phyloP scores from a whole-genome alignment of 768 basidiomycete species.

The Boletus sensibilis region DNA sequence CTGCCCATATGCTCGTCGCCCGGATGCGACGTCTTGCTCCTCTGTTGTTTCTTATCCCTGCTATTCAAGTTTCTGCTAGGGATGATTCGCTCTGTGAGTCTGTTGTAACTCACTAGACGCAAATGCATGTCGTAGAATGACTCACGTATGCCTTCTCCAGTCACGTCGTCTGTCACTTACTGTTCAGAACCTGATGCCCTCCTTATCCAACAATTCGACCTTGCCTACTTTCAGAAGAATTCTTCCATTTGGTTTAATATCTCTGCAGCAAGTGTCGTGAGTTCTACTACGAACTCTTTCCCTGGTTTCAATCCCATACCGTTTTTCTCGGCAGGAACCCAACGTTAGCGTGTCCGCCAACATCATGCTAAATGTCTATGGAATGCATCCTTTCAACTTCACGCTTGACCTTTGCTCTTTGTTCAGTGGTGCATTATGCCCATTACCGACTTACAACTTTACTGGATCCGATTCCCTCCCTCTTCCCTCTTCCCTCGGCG shows the following conservation, averaged over 20 bases:
- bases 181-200: slow-evolving; percentile 78
- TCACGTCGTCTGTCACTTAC: slow-evolving; percentile 87
- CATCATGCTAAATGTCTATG: slow-evolving; percentile 85
- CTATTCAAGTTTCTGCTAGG: slow-evolving; percentile 43
- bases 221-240: slow-evolving; percentile 68
- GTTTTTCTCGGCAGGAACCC: slow-evolving; percentile 46
- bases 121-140: not conserved
- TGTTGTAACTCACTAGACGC: not conserved
- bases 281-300: slow-evolving; percentile 32
- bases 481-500: slow-evolving; percentile 57
- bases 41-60: slow-evolving; percentile 41
- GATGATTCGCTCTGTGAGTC: slow-evolving; percentile 63
- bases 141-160: slow-evolving; percentile 36
- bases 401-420: slow-evolving; percentile 85
- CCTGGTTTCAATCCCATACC: slow-evolving; percentile 11
- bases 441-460: slow-evolving; percentile 79
- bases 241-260: slow-evolving; percentile 81
- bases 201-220: slow-evolving; percentile 75
- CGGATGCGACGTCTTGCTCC: slow-evolving; percentile 61
- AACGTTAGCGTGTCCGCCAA: slow-evolving; percentile 82
- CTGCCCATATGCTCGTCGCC: slow-evolving; percentile 65
- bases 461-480: slow-evolving; percentile 73
- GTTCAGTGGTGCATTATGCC: slow-evolving; percentile 80
- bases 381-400: slow-evolving; percentile 75
- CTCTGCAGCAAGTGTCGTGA: slow-evolving; percentile 80